Evolutionary conservation across 352 stramenopile genomes (phyloP), one percentile per base, ranked within the genome.

Genomic region (Hyaloperonospora brassicae): DNA sequence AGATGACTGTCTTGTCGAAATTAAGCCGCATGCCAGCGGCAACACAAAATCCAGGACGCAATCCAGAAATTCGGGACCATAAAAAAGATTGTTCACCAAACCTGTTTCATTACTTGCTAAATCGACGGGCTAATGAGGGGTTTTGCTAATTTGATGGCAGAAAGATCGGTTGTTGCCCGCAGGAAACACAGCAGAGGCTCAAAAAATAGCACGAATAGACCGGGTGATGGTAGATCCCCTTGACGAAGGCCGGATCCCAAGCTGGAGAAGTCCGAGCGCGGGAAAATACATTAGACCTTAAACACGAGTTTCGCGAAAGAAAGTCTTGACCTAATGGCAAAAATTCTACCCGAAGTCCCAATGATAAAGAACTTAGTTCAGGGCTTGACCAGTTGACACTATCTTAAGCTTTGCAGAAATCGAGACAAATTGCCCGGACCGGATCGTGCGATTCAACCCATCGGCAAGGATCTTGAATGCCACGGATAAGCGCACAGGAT

Each of bases 171-270:
- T n/a, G n/a, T n/a, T n/a, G 27, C 27, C 3, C 7, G 27, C 27
- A 68, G 23, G n/a, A 47, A 64, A 31, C 27, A 48, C 0, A 68
- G 27, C 22, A 61, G 44, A 14, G 61, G 61, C 22, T 68, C 61
- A 1, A 68, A 44, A 22, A 64, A 64, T 0, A 64, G 22, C 1
- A 68, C 47, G 27, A 68, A 68, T 0, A 68, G 31, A 1, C 38
- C 60, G 8, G 60, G 55, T 5, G 60, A 68, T 3, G 61, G 25
- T 1, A 52, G 50, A 21, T 63, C 55, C 14, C 60, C 54, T 46
- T 63, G 60, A 7, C 50, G 24, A 2, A 68, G 55, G 0, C 55
- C 55, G 35, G 39, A 49, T 1, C 50, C 59, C 0, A 66, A 21
- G 9, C 51, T 36, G 39, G 61, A 61, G 31, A 42, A 61, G 0